Base-by-base conservation (phyloP, 163 green algal species). In the Smithsoniella earleae region DNA sequence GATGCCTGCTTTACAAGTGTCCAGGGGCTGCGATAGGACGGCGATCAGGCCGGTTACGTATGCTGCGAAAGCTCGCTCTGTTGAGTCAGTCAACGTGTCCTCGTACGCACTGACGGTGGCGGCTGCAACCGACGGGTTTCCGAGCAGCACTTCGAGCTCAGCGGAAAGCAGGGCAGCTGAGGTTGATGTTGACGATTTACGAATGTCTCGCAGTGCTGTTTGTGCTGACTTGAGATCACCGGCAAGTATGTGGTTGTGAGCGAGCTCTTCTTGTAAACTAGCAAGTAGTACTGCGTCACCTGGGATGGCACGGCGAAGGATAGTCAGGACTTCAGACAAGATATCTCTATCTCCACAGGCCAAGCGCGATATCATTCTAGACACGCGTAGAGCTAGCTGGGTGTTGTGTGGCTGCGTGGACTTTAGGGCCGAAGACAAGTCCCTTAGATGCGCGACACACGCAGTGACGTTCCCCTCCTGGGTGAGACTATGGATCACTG, bases 401-500 rank as follows among this genome's bases (percentile, higher is more conserved):
- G n/a, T n/a, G n/a, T 69, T 69, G n/a, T 34, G 58, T 5, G 58
- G 58, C 58, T 69, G 58, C 20, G 58, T 69, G 58, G 40, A 30
- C 6, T n/a, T 16, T 5, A 69, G 10, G 5, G 58, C 58, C 25
- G 40, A 45, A 16, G 27, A 69, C 3, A 69, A 33, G 25, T 69
- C 58, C 58, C 43, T 69, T 34, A 69, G 31, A 33, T 69, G 58
- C 5, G 58, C 58, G 4, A 13, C 58, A 45, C 30, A 30, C 8
- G 27, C 58, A 43, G 58, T 16, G 3, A 34, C 43, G 58, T 34
- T 69, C 30, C 58, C 58, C 58, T 43, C n/a, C 25, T 69, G 8
- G 30, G 43, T 31, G 8, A 69, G 58, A 33, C 58, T 69, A 33
- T 69, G 58, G 3, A 69, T 16, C n/a, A 69, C 58, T 69, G 58